Conservation (phyloP, 2,329 filamentous ascomycete species). For the Calonectria honghensis region DNA sequence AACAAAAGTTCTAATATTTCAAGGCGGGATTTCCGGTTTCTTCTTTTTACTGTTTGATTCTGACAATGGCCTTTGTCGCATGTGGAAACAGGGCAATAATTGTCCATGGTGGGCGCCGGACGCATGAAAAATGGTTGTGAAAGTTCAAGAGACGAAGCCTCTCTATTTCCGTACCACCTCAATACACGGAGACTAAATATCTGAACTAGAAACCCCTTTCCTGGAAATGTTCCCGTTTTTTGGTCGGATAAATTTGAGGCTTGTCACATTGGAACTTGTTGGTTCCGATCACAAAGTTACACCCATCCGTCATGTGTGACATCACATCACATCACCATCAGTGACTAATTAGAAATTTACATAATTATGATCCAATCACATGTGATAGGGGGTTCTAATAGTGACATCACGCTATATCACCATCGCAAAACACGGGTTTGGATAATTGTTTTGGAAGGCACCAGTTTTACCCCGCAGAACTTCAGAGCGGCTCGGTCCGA, state of each 20-base stretch:
- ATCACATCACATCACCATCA: background rate
- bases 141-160: background rate
- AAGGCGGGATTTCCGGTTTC: background rate
- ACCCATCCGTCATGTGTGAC: background rate
- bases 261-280: background rate
- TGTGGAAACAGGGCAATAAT: background rate
- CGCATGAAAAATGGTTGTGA: background rate
- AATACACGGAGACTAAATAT: background rate
- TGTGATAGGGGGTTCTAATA: background rate
- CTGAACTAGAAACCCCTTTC: background rate
- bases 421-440: background rate
- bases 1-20: background rate
- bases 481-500: background rate
- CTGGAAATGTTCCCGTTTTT: background rate
- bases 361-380: background rate
- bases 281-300: background rate
- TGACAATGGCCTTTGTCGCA: background rate
- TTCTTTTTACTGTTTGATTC: background rate
- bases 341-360: background rate
- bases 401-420: background rate
- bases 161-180: background rate
- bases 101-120: background rate
- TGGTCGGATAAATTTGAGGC: background rate
- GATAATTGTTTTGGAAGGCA: background rate
- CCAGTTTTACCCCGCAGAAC: background rate